phyloP scores from a whole-genome alignment of 148 eudicot species.

The Rhododendron vialii region DNA sequence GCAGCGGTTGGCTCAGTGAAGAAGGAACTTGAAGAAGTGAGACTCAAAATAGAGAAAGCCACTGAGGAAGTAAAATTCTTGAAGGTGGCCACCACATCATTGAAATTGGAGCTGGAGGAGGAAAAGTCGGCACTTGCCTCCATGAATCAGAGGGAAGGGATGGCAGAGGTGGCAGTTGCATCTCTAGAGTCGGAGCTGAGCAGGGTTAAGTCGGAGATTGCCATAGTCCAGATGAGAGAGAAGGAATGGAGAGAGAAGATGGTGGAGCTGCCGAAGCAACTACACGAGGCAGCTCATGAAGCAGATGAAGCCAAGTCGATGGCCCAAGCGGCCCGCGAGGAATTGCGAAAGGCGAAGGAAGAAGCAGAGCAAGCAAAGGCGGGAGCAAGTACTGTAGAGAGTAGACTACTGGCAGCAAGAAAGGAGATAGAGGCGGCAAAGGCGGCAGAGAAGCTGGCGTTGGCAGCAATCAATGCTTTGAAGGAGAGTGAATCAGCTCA shows the following conservation, averaged over 20 bases:
- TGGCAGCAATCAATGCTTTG: slow-evolving; percentile 73
- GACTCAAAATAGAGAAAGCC: slow-evolving; percentile 60
- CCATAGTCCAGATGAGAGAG: slow-evolving; percentile 52
- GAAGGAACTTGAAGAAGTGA: slow-evolving; percentile 74
- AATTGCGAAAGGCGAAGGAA: slow-evolving; percentile 58
- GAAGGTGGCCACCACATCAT: slow-evolving; percentile 60
- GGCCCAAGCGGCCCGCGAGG: slow-evolving; percentile 58
- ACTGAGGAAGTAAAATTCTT: slow-evolving; percentile 57
- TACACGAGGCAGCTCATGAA: slow-evolving; percentile 69
- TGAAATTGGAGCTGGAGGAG: slow-evolving; percentile 64
- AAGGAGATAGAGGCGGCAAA: slow-evolving; percentile 94
- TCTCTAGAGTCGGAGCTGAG: slow-evolving; percentile 84
- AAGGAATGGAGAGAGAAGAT: slow-evolving; percentile 65
- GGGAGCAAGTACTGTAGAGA: slow-evolving; percentile 58
- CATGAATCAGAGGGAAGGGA: slow-evolving; percentile 81
- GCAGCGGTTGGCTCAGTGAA: slow-evolving; percentile 45
- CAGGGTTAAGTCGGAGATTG: slow-evolving; percentile 65
- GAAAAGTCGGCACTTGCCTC: slow-evolving; percentile 53
- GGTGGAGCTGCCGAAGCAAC: slow-evolving; percentile 64
- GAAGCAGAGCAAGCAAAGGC: slow-evolving; percentile 86
- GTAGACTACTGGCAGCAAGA: slow-evolving; percentile 64
- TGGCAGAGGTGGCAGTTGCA: slow-evolving; percentile 71
- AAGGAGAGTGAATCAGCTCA: slow-evolving; percentile 62
- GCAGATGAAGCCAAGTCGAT: slow-evolving; percentile 68
- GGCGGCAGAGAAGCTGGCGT: slow-evolving; percentile 77